Base-by-base conservation (phyloP, 805 yeast species). In the Candida chilensis region DNA sequence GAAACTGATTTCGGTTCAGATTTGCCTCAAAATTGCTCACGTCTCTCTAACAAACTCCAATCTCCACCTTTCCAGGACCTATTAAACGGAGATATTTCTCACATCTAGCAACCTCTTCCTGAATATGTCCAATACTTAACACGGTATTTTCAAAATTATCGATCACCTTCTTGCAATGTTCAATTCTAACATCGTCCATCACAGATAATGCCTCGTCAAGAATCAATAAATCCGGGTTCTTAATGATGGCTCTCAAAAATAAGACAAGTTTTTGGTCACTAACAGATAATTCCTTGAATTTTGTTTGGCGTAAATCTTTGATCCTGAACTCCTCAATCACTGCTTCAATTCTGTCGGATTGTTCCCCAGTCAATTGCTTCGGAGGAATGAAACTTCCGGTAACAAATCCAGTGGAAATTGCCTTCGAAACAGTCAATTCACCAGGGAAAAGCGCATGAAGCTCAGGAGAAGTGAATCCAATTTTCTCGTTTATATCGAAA, bases 191-290 rank as follows among this genome's bases (percentile, higher is more conserved):
- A 31, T 74, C 78, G 24, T 80, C 83, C 92, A 90, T 84, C 11
- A 87, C 94, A 15, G 95, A 83, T 35, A 90, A 74, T 0, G 97
- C 94, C 58, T 90, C 98, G 52, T 90, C 98, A 3, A 90, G 59
- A 28, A 90, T 79, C 31, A 90, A 60, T 1, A 90, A 57, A 29
- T 73, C 70, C 1, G 98, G 98, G 37, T 72, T 60, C 49, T 83
- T 85, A 25, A 85, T 65, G 12, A 90, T 46, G 2, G 95, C 80
- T 33, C 98, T 63, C 16, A 87, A 54, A 41, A 92, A 78, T 16
- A 90, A 57, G 0, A 75, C 73, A 9, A 85, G 52, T 46, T 90
- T 90, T 52, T 90, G 97, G 35, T 80, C 73, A 30, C 86, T 76
- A 4, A 84, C 62, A 1, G 74, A 52, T 16, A 85, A 52, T 4